These are phyloP conservation scores for Aspergillus spinulosporus DNA, from an alignment of 2,329 filamentous ascomycete genomes.

Conservation along the genomic window DNA sequence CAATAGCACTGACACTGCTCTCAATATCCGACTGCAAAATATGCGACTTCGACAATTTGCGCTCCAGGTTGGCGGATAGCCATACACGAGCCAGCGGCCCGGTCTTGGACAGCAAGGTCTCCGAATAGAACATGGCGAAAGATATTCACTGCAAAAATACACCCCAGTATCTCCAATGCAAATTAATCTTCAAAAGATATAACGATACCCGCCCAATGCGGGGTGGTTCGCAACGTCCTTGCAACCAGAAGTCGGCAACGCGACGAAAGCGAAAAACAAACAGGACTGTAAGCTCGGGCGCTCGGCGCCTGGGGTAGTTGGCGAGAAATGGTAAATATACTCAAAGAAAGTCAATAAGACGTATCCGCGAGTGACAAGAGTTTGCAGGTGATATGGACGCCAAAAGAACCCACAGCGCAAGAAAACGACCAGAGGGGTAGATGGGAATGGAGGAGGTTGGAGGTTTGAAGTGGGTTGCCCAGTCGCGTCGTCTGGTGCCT, in stretches of 20 bases:
- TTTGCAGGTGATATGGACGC: constrained; percentile 12
- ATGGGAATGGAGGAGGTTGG: constrained; percentile 11
- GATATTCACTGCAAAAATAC: constrained; percentile 5
- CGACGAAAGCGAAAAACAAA: constrained; percentile 37
- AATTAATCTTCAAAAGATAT: constrained; percentile 26
- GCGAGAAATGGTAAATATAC: not conserved
- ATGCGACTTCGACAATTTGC: constrained; percentile 96
- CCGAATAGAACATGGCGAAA: constrained; percentile 87
- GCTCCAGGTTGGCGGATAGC: constrained; percentile 96
- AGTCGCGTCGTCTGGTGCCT: constrained; percentile 5
- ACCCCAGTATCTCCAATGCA: constrained; percentile 32
- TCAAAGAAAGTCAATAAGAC: not conserved
- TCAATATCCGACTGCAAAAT: constrained; percentile 93
- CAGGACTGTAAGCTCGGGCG: constrained; percentile 17
- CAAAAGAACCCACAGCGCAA: constrained; percentile 10
- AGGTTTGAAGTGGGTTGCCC: constrained; percentile 12
- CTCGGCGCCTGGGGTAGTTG: constrained; percentile 1
- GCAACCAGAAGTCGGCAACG: constrained; percentile 32
- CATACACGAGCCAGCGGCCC: constrained; percentile 96
- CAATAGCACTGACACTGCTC: constrained; percentile 92
- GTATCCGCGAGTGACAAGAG: not conserved
- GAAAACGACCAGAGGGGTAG: constrained; percentile 12
- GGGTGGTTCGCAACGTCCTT: constrained; percentile 30
- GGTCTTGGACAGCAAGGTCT: constrained; percentile 92
- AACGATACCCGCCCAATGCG: constrained; percentile 34